Evolutionary conservation across 2,329 filamentous ascomycete genomes (phyloP).

Genomic region (Juglanconis sp.): DNA sequence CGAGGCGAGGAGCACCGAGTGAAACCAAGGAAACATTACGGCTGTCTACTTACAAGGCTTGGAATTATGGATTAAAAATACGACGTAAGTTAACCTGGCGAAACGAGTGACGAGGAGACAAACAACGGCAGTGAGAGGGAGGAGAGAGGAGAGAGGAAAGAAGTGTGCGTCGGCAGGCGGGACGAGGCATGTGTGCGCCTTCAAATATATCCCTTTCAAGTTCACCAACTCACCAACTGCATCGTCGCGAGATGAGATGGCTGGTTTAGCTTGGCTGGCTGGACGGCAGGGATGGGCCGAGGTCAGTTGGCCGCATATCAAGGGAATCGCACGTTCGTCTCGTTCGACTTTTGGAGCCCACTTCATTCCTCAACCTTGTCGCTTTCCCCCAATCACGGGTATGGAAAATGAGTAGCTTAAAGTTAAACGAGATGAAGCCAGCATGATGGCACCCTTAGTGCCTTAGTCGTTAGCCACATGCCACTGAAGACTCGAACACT

Average conservation of each 20-base stretch:
- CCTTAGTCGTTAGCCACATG: not conserved
- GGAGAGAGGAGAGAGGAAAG: not conserved
- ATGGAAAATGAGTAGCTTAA: conserved; percentile 8
- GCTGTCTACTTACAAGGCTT: not conserved
- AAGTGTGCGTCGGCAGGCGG: too few species aligned
- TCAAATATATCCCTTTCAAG: not conserved
- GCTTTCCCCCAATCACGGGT: not conserved
- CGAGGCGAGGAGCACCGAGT: not conserved
- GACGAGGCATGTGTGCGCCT: not conserved
- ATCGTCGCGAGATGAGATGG: not conserved
- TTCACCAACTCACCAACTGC: not conserved
- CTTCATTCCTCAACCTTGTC: not conserved
- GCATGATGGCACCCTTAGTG: not conserved
- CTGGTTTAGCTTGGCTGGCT: not conserved
- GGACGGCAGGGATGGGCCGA: not conserved
- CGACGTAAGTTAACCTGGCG: not conserved
- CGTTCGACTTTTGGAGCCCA: not conserved
- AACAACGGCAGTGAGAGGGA: not conserved
- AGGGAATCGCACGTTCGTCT: not conserved
- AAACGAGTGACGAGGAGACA: not conserved
- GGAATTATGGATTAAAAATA: not conserved
- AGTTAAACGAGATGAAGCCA: conserved; percentile 17
- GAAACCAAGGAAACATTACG: not conserved
- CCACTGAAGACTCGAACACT: not conserved
- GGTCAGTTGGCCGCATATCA: not conserved